Base-by-base conservation (phyloP, 768 basidiomycete species). In the Termitomyces titanicus region DNA sequence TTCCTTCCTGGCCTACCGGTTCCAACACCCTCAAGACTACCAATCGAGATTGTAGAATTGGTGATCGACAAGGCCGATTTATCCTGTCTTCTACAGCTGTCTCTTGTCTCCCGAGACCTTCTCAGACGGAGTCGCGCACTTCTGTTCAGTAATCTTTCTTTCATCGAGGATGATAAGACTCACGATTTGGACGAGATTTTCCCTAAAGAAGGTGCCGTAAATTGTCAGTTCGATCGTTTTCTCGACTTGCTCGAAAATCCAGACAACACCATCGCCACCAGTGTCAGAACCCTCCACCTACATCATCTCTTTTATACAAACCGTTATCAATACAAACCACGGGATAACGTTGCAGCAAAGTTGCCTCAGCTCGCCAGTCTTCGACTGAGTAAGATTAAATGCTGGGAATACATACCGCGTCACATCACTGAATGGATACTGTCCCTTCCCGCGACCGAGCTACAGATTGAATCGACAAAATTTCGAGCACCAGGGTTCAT, bases 241-340 rank as follows among this genome's bases (percentile, higher is more conserved):
- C 51, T 53, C 9, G 34, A 44, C 51, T 27, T 53, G 43, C 31
- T 53, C 12, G 15, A 35, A n/a, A 45, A 24, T 31, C 33, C 51
- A 25, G 24, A 45, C 33, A 53, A 53, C 33, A 44, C 51, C 42
- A 53, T 53, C 15, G 51, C 42, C 15, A 35, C 13, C 33, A 45
- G 15, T n/a, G 29, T 53, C 25, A 44, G 43, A 22, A 45, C 33
- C 51, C 33, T 53, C 22, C 35, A 33, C 17, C 6, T 53, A 0
- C 29, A 45, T 25, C 3, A 38, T 20, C 51, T 53, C 7, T 53
- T 53, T 12, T 37, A 20, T 3, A 5, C 17, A 7, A 31, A 25
- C n/a, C 34, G 17, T n/a, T 35, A 51, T n/a, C 10, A 38, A 27
- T 51, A 40, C 27, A 40, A 40, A 31, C 5, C 24, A 25, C 38